These are phyloP conservation scores for Typha latifolia DNA, from an alignment of 176 grass and related monocot species.

Conservation along the genomic window DNA sequence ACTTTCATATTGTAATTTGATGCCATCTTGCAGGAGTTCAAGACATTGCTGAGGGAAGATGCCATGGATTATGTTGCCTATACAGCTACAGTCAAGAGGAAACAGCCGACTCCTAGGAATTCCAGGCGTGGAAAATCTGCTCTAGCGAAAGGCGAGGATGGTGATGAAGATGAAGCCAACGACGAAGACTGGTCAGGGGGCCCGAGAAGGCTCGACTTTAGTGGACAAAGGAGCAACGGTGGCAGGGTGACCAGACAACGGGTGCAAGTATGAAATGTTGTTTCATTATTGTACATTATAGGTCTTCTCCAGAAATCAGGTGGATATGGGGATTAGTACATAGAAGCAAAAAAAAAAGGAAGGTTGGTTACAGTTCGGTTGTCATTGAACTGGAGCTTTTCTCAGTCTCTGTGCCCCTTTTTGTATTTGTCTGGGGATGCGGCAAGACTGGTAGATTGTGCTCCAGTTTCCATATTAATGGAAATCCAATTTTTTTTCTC, in stretches of 20 bases:
- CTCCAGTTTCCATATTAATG: slow-evolving; percentile 42
- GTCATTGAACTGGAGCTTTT: slow-evolving; percentile 44
- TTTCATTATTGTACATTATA: slow-evolving; percentile 48
- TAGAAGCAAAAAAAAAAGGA: slow-evolving; percentile 52
- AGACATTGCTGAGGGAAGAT: slow-evolving; percentile 74
- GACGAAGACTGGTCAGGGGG: slow-evolving; percentile 70
- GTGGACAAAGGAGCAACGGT: slow-evolving; percentile 41
- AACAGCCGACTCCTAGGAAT: slow-evolving; percentile 61
- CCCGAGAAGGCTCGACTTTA: slow-evolving; percentile 62
- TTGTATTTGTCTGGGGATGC: slow-evolving; percentile 35
- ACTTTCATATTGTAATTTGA: neutral
- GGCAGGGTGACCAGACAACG: slow-evolving; percentile 64
- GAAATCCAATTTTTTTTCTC: slow-evolving; percentile 22
- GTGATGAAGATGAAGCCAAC: slow-evolving; percentile 32
- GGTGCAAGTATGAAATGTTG: slow-evolving; percentile 40
- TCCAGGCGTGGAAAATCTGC: slow-evolving; percentile 44
- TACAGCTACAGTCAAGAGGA: slow-evolving; percentile 49
- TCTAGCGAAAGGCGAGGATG: slow-evolving; percentile 22
- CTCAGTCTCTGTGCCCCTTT: slow-evolving; percentile 30
- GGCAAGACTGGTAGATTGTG: slow-evolving; percentile 38
- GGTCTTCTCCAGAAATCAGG: slow-evolving; percentile 24
- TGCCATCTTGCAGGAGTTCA: slow-evolving; percentile 59
- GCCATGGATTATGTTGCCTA: slow-evolving; percentile 68
- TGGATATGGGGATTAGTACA: slow-evolving; percentile 24
- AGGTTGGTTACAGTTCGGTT: slow-evolving; percentile 30